These are phyloP conservation scores for Trichoderma oligosporum DNA, from an alignment of 2,329 filamentous ascomycete species.

Conservation along the genomic window DNA sequence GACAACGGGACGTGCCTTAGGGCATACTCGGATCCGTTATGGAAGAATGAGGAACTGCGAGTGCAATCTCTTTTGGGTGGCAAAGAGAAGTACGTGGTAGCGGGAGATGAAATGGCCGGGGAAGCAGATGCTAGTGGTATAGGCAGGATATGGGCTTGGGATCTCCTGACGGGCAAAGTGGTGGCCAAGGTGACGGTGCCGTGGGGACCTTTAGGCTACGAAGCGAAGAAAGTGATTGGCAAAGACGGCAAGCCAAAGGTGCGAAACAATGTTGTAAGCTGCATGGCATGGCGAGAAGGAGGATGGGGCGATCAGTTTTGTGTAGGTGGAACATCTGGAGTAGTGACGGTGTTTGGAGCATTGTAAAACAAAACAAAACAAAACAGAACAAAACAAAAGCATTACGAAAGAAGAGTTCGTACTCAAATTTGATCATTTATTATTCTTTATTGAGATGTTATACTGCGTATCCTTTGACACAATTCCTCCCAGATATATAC, in stretches of 20 bases:
- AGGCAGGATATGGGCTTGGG: conserved; percentile 75
- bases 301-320: conserved; percentile 64
- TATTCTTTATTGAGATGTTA: too few species aligned
- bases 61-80: conserved; percentile 71
- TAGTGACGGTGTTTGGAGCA: conserved; percentile 59
- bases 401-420: too few species aligned
- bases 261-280: conserved; percentile 58
- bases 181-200: conserved; percentile 58
- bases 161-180: conserved; percentile 69
- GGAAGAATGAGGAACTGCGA: conserved; percentile 66
- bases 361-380: conserved; percentile 20
- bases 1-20: conserved; percentile 68
- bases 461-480: too few species aligned
- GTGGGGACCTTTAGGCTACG: conserved; percentile 51
- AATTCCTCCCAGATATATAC: too few species aligned
- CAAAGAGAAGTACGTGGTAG: conserved; percentile 72
- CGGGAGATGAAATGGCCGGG: conserved; percentile 66
- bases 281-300: conserved; percentile 58
- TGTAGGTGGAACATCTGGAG: conserved; percentile 60
- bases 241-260: conserved; percentile 58
- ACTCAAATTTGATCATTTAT: too few species aligned
- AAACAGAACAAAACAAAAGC: too few species aligned
- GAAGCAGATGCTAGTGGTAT: conserved; percentile 37
- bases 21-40: conserved; percentile 58
- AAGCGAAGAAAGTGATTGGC: conserved; percentile 49